phyloP scores from a whole-genome alignment of 1,139 yeast genomes.

The Yamadazyma blattariae region DNA sequence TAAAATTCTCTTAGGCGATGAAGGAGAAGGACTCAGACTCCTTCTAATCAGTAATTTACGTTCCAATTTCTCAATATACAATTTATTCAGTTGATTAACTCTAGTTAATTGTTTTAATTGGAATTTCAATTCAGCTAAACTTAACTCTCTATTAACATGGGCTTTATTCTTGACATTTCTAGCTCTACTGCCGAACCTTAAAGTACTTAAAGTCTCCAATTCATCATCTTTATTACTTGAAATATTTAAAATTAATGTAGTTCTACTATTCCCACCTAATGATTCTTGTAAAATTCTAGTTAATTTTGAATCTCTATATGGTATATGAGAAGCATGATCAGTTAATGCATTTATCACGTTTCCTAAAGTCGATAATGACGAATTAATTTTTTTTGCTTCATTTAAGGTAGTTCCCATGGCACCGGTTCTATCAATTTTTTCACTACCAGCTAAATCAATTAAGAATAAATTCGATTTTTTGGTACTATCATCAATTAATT shows the following conservation, averaged over 20 bases:
- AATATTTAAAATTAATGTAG: slow-evolving; percentile 75
- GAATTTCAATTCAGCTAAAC: slow-evolving; percentile 52
- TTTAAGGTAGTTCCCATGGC: slow-evolving; percentile 74
- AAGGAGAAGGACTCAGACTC: background rate
- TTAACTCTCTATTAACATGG: slow-evolving; percentile 66
- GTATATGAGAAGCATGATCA: slow-evolving; percentile 60
- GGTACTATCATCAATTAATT: slow-evolving; percentile 49
- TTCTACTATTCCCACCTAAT: slow-evolving; percentile 83
- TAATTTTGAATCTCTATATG: slow-evolving; percentile 80
- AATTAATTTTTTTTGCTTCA: slow-evolving; percentile 82
- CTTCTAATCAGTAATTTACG: slow-evolving; percentile 29
- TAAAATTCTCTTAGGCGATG: no score
- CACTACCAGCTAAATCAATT: slow-evolving; percentile 89
- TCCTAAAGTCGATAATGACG: slow-evolving; percentile 75
- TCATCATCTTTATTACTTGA: slow-evolving; percentile 66
- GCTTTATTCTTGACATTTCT: slow-evolving; percentile 69
- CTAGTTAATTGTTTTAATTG: slow-evolving; percentile 48
- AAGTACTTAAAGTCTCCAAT: slow-evolving; percentile 70
- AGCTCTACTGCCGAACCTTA: slow-evolving; percentile 80
- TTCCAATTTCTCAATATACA: slow-evolving; percentile 49
- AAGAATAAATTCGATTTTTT: slow-evolving; percentile 70
- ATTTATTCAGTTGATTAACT: slow-evolving; percentile 41
- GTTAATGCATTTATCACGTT: slow-evolving; percentile 79
- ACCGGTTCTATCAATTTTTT: slow-evolving; percentile 80
- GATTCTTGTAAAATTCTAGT: slow-evolving; percentile 84